Evolutionary conservation across 2,329 filamentous ascomycete genomes (phyloP), one percentile per base, ranked within the genome.

Genomic region (Colletotrichum shisoi): DNA sequence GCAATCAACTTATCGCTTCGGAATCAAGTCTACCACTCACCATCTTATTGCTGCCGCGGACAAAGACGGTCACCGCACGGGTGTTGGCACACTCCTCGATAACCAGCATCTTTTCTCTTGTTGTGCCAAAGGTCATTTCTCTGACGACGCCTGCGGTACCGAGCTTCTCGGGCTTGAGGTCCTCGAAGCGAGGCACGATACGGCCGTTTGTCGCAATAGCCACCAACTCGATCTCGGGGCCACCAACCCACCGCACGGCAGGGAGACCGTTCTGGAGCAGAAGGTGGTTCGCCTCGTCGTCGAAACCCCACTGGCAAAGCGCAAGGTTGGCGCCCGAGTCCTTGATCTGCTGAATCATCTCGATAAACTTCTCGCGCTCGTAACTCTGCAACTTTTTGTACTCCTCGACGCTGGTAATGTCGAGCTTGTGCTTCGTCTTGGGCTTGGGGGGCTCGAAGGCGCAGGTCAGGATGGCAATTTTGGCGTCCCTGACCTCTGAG

Each of bases 61-160:
- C 92, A 79, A 99, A 99, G 62, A 96, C 89, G 3, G 95, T 99
- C 68, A 99, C 96, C 51, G 95, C 95, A 74, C 95, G 86, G 66
- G 93, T 97, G 83, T 99, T 99, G 75, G 96, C 95, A 77, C 95
- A 99, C 81, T 99, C 95, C 82, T 99, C 96, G 74, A 99, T 99
- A 64, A 99, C 92, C 73, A 99, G 85, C 95, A 99, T 99, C 88
- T 99, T 98, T 81, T 99, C 95, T 76, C 95, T 88, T 49, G 95
- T 99, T 1, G 95, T 99, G 74, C 95, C 95, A 75, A 99, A 99
- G 34, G 88, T 91, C 91, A 99, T 93, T 80, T 99, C 94, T 71
- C 93, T 87, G 67, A 99, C 95, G 54, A 96, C 81, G 67, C 95
- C 95, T 24, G 95, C 95, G 27, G 83, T 90, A 70, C 95, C 95